Base-by-base conservation (phyloP, 129 eudicot species). In the Saussurea involucrata region DNA sequence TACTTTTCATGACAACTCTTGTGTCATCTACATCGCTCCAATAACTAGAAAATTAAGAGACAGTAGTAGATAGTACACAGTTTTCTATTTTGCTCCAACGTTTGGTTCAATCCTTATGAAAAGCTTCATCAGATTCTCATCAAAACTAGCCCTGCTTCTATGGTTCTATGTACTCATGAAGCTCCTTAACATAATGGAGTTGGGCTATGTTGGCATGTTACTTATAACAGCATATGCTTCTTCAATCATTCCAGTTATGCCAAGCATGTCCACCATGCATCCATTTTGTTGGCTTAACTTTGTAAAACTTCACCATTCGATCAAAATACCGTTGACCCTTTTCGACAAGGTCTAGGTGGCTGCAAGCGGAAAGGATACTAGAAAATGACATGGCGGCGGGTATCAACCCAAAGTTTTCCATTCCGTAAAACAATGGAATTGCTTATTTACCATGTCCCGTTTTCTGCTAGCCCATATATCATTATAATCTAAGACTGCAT, bases 241-340 rank as follows among this genome's bases (percentile, higher is more conserved):
- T 68, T 74, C 81, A 68, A 81, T 85, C 77, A 67, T 69, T 24
- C 88, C 88, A 21, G 75, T 72, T 34, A 83, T 69, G 4, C 85
- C 88, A 32, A 77, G 68, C 78, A 85, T 68, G 58, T 85, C 88
- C 46, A 77, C 83, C 88, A 85, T 81, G 86, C 86, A 85, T 22
- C 88, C 86, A 46, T 85, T 81, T 78, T 32, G 81, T 81, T 8
- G 88, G 88, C 83, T 20, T 29, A 31, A 85, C 76, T 17, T 78
- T 77, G 44, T 85, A 78, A 4, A 73, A 9, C 2, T 61, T 69
- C 27, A 77, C 78, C 88, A 81, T 85, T 33, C 66, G 68, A 33
- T 81, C 72, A 29, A 81, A 85, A 24, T 73, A 73, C 61, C 68
- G 66, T 68, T 27, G 77, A 57, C 83, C 88, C 74, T 81, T 65